These are phyloP conservation scores for Plasmodium relictum DNA, from an alignment of 169 alveolate species.

Conservation along the genomic window DNA sequence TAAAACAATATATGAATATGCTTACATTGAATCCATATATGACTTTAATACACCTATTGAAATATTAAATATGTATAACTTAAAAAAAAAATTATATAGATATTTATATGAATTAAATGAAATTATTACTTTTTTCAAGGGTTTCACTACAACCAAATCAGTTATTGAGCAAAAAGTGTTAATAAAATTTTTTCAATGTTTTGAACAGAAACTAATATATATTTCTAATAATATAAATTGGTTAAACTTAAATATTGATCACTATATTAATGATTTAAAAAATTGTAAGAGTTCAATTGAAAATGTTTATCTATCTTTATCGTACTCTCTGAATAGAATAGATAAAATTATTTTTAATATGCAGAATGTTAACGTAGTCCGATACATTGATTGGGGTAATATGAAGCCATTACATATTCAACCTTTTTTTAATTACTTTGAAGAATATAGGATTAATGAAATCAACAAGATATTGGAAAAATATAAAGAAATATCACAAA, in stretches of 20 bases:
- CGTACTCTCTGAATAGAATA: conserved; percentile 61
- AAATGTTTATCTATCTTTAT: conserved; percentile 58
- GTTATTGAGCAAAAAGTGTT: conserved; percentile 58
- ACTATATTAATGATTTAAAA: conserved; percentile 67
- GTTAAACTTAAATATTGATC: conserved; percentile 67
- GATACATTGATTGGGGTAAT: conserved; percentile 49
- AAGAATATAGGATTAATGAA: conserved; percentile 60
- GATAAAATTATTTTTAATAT: conserved; percentile 69
- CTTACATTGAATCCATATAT: conserved; percentile 60
- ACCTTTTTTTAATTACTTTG: conserved; percentile 75
- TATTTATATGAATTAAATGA: conserved; percentile 66
- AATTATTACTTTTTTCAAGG: conserved; percentile 51
- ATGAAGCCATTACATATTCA: conserved; percentile 75
- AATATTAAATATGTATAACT: conserved; percentile 58
- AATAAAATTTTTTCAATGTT: conserved; percentile 53
- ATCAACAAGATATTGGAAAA: conserved; percentile 32
- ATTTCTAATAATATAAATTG: conserved; percentile 70
- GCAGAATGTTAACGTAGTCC: conserved; percentile 67
- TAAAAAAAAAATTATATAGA: conserved; percentile 58
- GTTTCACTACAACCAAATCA: conserved; percentile 46
- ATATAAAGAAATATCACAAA: conserved; percentile 74
- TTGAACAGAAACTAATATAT: conserved; percentile 68
- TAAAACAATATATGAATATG: conserved; percentile 67
- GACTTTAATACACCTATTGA: conserved; percentile 65
- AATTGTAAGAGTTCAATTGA: conserved; percentile 50